phyloP scores from a whole-genome alignment of 164 flowering plant genomes.

The Akebia trifoliata region DNA sequence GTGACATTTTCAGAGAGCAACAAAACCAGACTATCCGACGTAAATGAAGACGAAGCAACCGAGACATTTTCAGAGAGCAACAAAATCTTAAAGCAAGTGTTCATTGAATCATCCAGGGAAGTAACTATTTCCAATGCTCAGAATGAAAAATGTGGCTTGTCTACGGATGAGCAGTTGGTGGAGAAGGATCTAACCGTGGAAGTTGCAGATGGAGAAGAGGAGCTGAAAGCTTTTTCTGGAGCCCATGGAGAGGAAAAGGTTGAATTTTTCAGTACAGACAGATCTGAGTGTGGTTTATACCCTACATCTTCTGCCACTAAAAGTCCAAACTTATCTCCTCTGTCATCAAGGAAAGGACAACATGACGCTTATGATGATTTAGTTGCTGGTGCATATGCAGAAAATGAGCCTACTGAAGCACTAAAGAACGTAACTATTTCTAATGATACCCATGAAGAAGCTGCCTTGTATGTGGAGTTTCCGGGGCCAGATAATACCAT shows the following conservation, averaged over 20 bases:
- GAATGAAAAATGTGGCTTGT: constrained; percentile 1
- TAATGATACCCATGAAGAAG: background rate
- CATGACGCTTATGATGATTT: constrained; percentile 5
- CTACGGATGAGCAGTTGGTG: background rate
- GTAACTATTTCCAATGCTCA: background rate
- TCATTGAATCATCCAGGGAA: background rate
- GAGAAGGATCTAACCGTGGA: constrained; percentile 8
- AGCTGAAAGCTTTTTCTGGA: constrained; percentile 15
- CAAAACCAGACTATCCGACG: background rate
- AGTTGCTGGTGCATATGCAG: constrained; percentile 2
- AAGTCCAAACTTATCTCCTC: constrained; percentile 9
- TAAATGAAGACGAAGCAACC: too few relatives aligned
- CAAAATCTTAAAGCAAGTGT: background rate
- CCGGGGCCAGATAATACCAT: background rate
- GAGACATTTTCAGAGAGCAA: constrained; percentile 5
- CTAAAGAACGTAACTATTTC: background rate
- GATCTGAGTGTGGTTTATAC: background rate
- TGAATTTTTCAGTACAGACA: constrained; percentile 6
- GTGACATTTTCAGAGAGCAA: background rate
- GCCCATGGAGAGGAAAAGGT: constrained; percentile 7
- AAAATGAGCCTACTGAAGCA: background rate
- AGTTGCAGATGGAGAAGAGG: constrained; percentile 12
- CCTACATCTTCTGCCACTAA: constrained; percentile 4
- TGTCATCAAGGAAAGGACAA: constrained; percentile 7
- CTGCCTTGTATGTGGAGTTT: background rate